Evolutionary conservation across 1,284 basidiomycete genomes (phyloP), one percentile per base, ranked within the genome.

Genomic region (Ceratobasidium sp.): DNA sequence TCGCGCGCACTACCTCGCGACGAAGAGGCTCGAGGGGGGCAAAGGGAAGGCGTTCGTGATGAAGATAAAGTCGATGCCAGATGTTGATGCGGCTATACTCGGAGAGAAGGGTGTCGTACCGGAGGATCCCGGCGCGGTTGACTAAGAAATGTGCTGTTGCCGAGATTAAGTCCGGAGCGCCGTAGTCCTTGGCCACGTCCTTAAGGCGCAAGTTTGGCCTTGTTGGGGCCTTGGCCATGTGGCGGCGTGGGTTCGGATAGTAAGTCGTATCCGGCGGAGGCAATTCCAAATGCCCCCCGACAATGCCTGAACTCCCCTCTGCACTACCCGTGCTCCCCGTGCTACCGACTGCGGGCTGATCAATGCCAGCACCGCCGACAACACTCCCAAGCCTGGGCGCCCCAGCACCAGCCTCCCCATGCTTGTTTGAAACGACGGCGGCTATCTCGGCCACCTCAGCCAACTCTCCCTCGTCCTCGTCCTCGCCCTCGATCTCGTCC

Each of bases 1-100:
- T 64, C 6, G 71, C 60, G 46, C 48, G 71, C 46, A 74, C 71
- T 18, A 74, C 54, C n/a, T 74, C 59, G 12, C 60, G 71, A 10
- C 50, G 41, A 44, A 44, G 41, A 1, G 41, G 41, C 8, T 44
- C 41, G 41, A 44, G 41, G 12, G 41, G 41, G 46, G 71, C 57
- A n/a, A 74, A 74, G 0, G 59, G 46, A 62, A 50, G 71, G 30
- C 27, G 46, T 6, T 33, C 7, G 14, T 74, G 71, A 30, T 50
- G n/a, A 30, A 74, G 71, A 35, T 62, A 41, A 10, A 64, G n/a
- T 8, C 59, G 10, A 33, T 74, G 71, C 71, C 71, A 74, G 33
- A 74, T 20, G 30, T 62, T 46, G 30, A 74, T n/a, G 7, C 20
- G 50, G 33, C 27, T 27, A 1, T 64, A 4, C 14, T 23, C 12